Evolutionary conservation across 169 alveolate species (phyloP).

Genomic region (Babesia sp.): DNA sequence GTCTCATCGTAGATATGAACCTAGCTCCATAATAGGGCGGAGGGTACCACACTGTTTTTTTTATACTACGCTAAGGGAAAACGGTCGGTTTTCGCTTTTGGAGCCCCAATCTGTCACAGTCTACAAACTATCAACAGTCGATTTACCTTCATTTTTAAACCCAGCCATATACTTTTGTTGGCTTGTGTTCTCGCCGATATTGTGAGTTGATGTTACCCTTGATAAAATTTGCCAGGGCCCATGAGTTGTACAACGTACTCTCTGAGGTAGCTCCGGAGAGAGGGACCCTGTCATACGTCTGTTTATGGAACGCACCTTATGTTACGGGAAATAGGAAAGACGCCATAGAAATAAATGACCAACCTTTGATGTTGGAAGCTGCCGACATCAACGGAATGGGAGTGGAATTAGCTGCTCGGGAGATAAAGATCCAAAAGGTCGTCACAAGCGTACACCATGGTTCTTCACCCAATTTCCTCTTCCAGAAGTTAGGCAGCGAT

Average conservation of each 20-base stretch:
- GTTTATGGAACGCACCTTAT: conserved; percentile 62
- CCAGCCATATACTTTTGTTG: conserved; percentile 47
- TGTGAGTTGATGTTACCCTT: neutral
- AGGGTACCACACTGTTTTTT: conserved; percentile 51
- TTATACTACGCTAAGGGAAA: conserved; percentile 16
- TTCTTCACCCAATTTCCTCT: conserved; percentile 10
- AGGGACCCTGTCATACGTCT: conserved; percentile 22
- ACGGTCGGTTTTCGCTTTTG: neutral
- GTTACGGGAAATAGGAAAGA: conserved; percentile 7
- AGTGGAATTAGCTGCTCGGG: neutral
- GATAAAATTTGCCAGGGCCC: neutral
- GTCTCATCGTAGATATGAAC: conserved; percentile 52
- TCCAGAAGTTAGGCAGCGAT: conserved; percentile 4
- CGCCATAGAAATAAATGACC: conserved; percentile 26
- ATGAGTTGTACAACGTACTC: neutral
- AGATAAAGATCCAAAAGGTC: neutral
- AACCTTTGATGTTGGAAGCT: conserved; percentile 19
- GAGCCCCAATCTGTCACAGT: neutral
- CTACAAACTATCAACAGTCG: conserved; percentile 60
- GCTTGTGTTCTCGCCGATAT: conserved; percentile 30
- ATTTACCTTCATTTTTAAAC: conserved; percentile 55
- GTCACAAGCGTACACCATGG: neutral
- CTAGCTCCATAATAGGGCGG: conserved; percentile 46
- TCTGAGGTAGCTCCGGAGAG: neutral
- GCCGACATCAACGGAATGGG: conserved; percentile 39